Base-by-base conservation (phyloP, 2,329 filamentous ascomycete species). In the Diaporthe batatas region DNA sequence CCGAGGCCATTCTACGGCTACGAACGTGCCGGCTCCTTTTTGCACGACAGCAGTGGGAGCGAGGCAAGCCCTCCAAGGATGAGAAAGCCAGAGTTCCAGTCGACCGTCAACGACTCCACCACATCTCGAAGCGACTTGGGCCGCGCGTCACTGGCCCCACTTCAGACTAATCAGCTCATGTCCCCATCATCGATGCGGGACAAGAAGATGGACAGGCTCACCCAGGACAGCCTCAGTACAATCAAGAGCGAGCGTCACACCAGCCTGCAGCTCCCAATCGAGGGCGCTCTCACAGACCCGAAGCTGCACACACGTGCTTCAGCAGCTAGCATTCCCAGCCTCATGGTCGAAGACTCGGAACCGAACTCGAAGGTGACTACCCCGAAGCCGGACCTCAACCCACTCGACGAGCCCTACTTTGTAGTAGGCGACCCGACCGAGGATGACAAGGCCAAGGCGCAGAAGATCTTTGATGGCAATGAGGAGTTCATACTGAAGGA, bases 391-490 rank as follows among this genome's bases (percentile, higher is more conserved):
- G 75, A 77, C 62, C 85, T 86, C 74, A 51, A 51, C 11, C 83
- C 84, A 12, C 82, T 91, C 14, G 89, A 91, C 68, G 89, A 91
- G 77, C 89, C 89, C 6, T 86, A 88, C 29, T 88, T 90, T 62
- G 82, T 89, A 2, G 80, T 90, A 42, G 89, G 89, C 42, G 87
- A 90, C 32, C 89, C 89, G 10, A 88, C 90, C 1, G 89, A 91
- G 49, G 91, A 93, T 72, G 95, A 98, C 77, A 87, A 89, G 25
- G 90, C 93, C 76, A 94, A 93, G 80, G 96, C 96, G 0, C 89
- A 91, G 77, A 92, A 91, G 79, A 94, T 99, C 53, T 98, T 90
- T 80, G 92, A 96, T 72, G 95, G 95, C 51, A 90, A 92, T 74
- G 95, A 98, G 79, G 91, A 94, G 68, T 93, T 95, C 73, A 91